Conservation (phyloP, 2,329 filamentous ascomycete species). For the Dothiorella sarmentorum region DNA sequence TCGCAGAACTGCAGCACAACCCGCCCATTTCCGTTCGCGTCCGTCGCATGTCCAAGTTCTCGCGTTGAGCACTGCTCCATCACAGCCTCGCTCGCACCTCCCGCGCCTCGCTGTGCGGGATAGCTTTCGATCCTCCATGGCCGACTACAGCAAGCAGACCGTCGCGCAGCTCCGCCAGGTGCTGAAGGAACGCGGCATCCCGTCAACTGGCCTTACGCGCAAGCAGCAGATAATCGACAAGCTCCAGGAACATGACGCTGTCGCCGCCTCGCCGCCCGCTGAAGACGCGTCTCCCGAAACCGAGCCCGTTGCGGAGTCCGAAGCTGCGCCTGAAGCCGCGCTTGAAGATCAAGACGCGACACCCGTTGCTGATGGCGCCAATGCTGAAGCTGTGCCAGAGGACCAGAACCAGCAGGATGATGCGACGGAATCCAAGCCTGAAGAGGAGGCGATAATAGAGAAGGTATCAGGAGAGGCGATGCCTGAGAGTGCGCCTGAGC, state of each 20-base stretch:
- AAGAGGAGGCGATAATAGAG: not conserved
- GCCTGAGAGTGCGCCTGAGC: not conserved
- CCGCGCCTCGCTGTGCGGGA: not conserved
- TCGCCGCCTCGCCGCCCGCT: not conserved
- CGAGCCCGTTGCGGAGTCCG: not conserved
- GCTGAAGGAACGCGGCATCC: slow-evolving; percentile 46
- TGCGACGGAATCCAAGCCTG: not conserved
- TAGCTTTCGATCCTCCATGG: slow-evolving; percentile 24
- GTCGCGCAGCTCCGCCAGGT: slow-evolving; percentile 46
- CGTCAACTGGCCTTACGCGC: slow-evolving; percentile 44
- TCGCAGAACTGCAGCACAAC: no score
- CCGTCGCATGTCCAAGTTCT: not conserved
- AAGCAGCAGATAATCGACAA: slow-evolving; percentile 49
- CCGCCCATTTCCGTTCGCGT: no score
- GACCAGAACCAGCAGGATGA: not conserved
- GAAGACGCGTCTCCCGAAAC: slow-evolving; percentile 4
- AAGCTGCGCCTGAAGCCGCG: slow-evolving; percentile 11
- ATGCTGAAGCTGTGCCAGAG: slow-evolving; percentile 21
- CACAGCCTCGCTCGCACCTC: not conserved
- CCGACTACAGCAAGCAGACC: slow-evolving; percentile 46
- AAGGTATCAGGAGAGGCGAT: slow-evolving; percentile 1
- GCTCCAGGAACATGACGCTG: slow-evolving; percentile 36
- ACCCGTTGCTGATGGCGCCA: slow-evolving; percentile 18
- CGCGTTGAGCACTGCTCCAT: not conserved
- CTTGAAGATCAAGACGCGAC: not conserved